These are phyloP conservation scores for Coccomyxa sp. DNA, from an alignment of 139 green algal genomes.

Conservation along the genomic window DNA sequence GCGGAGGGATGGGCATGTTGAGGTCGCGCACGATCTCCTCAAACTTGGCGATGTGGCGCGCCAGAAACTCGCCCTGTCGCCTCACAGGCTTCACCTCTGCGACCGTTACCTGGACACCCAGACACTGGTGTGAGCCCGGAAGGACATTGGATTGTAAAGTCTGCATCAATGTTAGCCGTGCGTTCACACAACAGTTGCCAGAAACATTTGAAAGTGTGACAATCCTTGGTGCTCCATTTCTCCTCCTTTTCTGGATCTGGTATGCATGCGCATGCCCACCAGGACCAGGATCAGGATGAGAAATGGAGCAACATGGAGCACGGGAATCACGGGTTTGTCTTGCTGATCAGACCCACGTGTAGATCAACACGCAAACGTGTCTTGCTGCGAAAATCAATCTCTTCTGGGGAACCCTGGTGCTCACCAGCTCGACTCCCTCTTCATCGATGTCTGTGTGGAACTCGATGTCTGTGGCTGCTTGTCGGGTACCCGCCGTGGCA, in stretches of 20 bases:
- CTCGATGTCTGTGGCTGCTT: conserved; percentile 59
- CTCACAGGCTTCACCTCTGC: conserved; percentile 31
- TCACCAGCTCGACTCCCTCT: not conserved
- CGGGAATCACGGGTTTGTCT: not conserved
- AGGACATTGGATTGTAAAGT: not conserved
- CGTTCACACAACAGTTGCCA: conserved; percentile 60
- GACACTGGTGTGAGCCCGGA: too few relatives aligned
- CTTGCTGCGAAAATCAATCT: not conserved
- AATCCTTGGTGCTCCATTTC: too few relatives aligned
- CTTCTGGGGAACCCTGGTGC: not conserved
- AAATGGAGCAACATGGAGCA: too few relatives aligned
- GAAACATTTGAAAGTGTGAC: conserved; percentile 2
- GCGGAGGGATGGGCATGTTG: conserved; percentile 3
- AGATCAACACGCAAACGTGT: not conserved
- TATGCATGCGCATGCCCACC: not conserved
- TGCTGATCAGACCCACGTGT: not conserved
- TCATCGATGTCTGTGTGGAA: conserved; percentile 76
- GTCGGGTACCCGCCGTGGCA: conserved; percentile 25
- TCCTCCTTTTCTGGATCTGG: not conserved
- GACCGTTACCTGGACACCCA: conserved; percentile 11
- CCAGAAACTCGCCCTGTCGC: conserved; percentile 60
- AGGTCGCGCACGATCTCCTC: conserved; percentile 28
- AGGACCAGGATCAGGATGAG: not conserved
- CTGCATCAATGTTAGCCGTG: not conserved
- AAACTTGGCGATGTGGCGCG: conserved; percentile 67